phyloP scores from a whole-genome alignment of 2,329 filamentous ascomycete species.

The Hirsutella minnesotensis region DNA sequence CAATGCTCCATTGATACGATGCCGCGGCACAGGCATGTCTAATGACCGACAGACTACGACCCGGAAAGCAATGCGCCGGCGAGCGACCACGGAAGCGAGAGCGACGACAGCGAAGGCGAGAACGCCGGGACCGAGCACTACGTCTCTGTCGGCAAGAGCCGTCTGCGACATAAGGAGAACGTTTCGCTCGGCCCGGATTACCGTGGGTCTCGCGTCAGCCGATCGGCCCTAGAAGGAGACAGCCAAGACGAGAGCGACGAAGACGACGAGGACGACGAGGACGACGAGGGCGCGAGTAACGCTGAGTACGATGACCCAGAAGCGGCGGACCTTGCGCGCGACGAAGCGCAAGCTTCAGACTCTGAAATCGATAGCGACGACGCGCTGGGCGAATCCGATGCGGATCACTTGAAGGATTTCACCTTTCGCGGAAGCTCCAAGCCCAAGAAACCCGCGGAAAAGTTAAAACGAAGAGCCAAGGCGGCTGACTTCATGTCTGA shows the following conservation, averaged over 20 bases:
- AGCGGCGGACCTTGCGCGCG: conserved; percentile 38
- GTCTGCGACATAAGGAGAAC: conserved; percentile 61
- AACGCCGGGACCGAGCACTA: conserved; percentile 77
- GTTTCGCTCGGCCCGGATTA: conserved; percentile 68
- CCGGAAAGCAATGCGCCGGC: conserved; percentile 56
- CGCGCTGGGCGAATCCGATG: conserved; percentile 75
- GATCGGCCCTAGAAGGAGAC: conserved; percentile 50
- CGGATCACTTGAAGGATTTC: conserved; percentile 69
- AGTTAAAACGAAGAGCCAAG: conserved; percentile 29
- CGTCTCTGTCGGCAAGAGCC: conserved; percentile 70
- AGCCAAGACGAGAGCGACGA: conserved; percentile 40
- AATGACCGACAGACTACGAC: conserved; percentile 55
- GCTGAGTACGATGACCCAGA: conserved; percentile 47
- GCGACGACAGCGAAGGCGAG: conserved; percentile 35
- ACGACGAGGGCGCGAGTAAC: conserved; percentile 17
- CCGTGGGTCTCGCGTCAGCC: conserved; percentile 61
- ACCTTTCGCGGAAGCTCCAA: conserved; percentile 49
- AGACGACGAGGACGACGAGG: conserved; percentile 28
- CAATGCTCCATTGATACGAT: background rate
- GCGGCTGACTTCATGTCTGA: conserved; percentile 48
- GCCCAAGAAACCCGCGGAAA: conserved; percentile 24
- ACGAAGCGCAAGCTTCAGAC: conserved; percentile 35
- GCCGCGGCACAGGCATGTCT: background rate
- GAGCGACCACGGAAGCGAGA: conserved; percentile 41
- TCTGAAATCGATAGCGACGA: conserved; percentile 54